Conservation (phyloP, 306 rosid genomes). For the Malus asiatica region DNA sequence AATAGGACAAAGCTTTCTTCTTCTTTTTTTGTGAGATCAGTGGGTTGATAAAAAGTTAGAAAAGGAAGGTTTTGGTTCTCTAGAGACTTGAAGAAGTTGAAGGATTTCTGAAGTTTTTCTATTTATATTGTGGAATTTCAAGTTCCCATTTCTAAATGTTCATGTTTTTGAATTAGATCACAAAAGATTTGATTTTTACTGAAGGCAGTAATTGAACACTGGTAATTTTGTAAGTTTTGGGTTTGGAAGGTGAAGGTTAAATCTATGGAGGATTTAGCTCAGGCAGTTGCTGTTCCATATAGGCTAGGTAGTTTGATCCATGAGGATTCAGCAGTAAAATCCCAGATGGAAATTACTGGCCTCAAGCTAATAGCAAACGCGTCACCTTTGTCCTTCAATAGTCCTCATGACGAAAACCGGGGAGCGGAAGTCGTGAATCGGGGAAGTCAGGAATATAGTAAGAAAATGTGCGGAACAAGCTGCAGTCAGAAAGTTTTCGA, state of each 20-base stretch:
- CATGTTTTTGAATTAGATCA: conserved; percentile 16
- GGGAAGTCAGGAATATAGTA: conserved; percentile 25
- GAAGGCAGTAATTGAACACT: conserved; percentile 9
- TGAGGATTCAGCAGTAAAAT: conserved; percentile 50
- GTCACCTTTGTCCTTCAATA: conserved; percentile 42
- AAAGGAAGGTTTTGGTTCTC: conserved; percentile 27
- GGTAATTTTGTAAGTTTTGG: conserved; percentile 16
- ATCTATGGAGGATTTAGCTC: conserved; percentile 57
- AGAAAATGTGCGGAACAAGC: conserved; percentile 30
- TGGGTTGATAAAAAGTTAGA: conserved; percentile 29
- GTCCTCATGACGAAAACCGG: conserved; percentile 29
- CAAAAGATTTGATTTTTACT: not conserved
- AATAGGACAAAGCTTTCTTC: conserved; percentile 3
- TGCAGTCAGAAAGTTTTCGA: conserved; percentile 20
- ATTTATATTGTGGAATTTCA: conserved; percentile 4
- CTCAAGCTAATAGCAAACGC: conserved; percentile 58
- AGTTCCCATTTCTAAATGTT: conserved; percentile 20
- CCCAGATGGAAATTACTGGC: conserved; percentile 56
- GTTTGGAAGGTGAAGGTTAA: conserved; percentile 22
- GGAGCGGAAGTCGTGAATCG: conserved; percentile 19
- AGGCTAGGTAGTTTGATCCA: conserved; percentile 52
- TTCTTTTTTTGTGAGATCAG: conserved; percentile 21
- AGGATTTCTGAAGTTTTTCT: conserved; percentile 17
- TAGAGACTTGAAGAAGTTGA: conserved; percentile 13
- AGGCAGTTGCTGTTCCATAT: conserved; percentile 56